These are phyloP conservation scores for Phytophthora syringae DNA, from an alignment of 352 stramenopile species.

Conservation along the genomic window DNA sequence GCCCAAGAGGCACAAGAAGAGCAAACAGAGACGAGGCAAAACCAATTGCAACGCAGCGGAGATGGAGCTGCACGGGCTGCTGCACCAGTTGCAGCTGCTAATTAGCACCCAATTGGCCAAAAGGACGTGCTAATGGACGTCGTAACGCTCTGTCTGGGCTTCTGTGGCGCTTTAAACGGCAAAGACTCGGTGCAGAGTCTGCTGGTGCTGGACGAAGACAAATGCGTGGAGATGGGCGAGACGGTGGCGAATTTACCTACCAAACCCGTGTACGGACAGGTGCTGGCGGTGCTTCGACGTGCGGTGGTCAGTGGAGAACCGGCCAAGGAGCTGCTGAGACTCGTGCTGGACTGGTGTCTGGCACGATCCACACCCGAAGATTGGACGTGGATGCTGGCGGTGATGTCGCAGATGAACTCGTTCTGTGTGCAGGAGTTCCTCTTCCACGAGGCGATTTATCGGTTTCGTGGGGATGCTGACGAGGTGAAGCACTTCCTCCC, in stretches of 20 bases:
- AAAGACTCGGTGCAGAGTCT: conserved; percentile 45
- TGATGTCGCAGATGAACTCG: conserved; percentile 54
- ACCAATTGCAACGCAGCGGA: conserved; percentile 2
- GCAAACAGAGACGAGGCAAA: conserved; percentile 46
- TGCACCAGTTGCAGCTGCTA: conserved; percentile 52
- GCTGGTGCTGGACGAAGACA: conserved; percentile 19
- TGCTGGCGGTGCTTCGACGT: conserved; percentile 48
- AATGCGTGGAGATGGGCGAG: conserved; percentile 36
- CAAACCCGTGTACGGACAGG: conserved; percentile 57
- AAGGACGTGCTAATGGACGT: conserved; percentile 44
- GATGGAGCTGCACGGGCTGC: conserved; percentile 44
- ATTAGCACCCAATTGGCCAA: conserved; percentile 38
- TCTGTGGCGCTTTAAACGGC: conserved; percentile 48
- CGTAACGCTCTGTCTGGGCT: conserved; percentile 49
- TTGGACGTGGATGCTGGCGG: conserved; percentile 64
- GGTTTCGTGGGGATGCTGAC: conserved; percentile 7
- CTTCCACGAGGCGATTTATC: conserved; percentile 38
- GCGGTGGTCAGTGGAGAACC: conserved; percentile 36
- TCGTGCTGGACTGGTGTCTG: conserved; percentile 63
- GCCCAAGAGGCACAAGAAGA: conserved; percentile 73
- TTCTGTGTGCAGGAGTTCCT: conserved; percentile 57
- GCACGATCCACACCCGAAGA: conserved; percentile 21
- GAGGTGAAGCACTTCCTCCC: conserved; percentile 25
- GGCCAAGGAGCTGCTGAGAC: conserved; percentile 26
- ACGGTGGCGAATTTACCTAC: conserved; percentile 43